These are phyloP conservation scores for Ophiostoma novo-ulmi DNA, from an alignment of 2,329 filamentous ascomycete genomes.

Conservation along the genomic window DNA sequence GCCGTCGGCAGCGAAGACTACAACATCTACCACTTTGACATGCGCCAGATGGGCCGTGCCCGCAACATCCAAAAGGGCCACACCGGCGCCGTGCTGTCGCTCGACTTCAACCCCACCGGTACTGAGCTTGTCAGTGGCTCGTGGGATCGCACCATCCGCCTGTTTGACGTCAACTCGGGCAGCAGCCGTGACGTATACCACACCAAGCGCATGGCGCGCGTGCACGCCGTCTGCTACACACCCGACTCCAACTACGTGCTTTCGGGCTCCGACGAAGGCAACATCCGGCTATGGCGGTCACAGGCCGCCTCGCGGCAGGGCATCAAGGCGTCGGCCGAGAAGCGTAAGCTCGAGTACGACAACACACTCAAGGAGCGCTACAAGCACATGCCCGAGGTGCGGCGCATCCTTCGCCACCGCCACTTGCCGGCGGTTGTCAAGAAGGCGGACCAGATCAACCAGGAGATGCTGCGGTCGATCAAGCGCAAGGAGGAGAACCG, in stretches of 20 bases:
- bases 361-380: slow-evolving; percentile 77
- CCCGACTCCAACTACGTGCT: slow-evolving; percentile 87
- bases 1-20: slow-evolving; percentile 92
- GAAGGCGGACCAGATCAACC: slow-evolving; percentile 94
- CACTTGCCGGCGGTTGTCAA: slow-evolving; percentile 90
- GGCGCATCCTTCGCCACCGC: slow-evolving; percentile 81
- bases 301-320: slow-evolving; percentile 78
- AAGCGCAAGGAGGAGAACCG: slow-evolving; percentile 94
- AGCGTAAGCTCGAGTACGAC: slow-evolving; percentile 88
- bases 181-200: slow-evolving; percentile 93
- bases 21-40: slow-evolving; percentile 89
- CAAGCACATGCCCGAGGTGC: slow-evolving; percentile 93
- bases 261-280: slow-evolving; percentile 89
- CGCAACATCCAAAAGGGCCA: slow-evolving; percentile 30
- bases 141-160: slow-evolving; percentile 79
- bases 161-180: slow-evolving; percentile 76
- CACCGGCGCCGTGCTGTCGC: slow-evolving; percentile 78
- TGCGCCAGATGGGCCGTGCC: slow-evolving; percentile 48
- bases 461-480: slow-evolving; percentile 77
- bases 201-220: slow-evolving; percentile 95
- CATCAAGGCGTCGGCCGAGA: slow-evolving; percentile 76
- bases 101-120: slow-evolving; percentile 91
- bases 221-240: slow-evolving; percentile 52
- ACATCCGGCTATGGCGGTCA: slow-evolving; percentile 78
- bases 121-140: slow-evolving; percentile 88